A percentile compares a stretch with the other conserved stretches of the same genome.
phyloP scores from a whole-genome alignment of 768 basidiomycete genomes.

The Russula sp. region DNA sequence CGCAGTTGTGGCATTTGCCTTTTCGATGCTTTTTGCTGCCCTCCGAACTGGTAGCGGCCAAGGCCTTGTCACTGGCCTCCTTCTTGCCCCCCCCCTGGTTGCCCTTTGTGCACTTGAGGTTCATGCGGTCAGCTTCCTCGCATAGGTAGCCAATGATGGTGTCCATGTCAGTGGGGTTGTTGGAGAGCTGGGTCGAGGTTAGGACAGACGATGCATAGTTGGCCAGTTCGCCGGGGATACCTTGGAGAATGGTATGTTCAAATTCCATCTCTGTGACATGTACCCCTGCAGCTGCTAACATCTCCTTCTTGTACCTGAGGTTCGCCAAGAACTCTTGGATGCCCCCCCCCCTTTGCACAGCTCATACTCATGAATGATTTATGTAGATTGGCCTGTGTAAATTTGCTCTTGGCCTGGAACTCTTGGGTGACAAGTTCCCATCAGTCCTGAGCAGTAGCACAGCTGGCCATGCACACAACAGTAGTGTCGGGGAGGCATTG shows the following conservation, averaged over 20 bases:
- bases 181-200: neutral
- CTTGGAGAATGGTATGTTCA: neutral
- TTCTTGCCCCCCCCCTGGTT: neutral
- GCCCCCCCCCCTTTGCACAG: too few species aligned
- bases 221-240: neutral
- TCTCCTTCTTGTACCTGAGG: too few species aligned
- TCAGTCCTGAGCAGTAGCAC: too few species aligned
- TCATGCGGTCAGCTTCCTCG: neutral
- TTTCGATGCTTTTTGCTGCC: conserved; percentile 12
- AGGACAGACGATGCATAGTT: neutral
- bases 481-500: too few species aligned
- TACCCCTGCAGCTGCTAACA: too few species aligned
- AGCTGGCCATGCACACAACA: too few species aligned
- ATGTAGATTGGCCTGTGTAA: too few species aligned
- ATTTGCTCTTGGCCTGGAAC: too few species aligned
- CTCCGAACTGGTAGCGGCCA: neutral
- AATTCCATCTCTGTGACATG: neutral
- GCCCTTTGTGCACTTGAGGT: neutral
- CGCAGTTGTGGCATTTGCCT: conserved; percentile 1
- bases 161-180: neutral
- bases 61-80: neutral
- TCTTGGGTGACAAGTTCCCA: too few species aligned
- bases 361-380: too few species aligned
- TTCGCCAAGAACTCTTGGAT: too few species aligned
- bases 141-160: neutral